phyloP scores from a whole-genome alignment of 2,329 filamentous ascomycete species.

The Aspergillus sp. region DNA sequence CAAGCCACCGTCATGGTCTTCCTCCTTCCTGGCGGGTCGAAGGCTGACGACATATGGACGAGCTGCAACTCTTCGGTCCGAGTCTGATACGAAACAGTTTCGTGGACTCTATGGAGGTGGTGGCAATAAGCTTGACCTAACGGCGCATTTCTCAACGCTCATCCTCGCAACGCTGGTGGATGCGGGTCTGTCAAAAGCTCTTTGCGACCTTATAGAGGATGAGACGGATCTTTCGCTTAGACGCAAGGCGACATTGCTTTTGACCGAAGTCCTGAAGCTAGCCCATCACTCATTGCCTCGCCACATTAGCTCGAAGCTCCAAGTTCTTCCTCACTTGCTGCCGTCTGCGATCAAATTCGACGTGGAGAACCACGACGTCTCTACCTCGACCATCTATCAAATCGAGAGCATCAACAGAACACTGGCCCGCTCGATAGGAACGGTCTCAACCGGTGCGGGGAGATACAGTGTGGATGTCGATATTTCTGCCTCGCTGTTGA shows the following conservation, averaged over 20 bases:
- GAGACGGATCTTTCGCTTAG: conserved; percentile 58
- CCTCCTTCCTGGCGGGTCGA: conserved; percentile 88
- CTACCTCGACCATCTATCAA: conserved; percentile 91
- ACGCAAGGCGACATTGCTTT: conserved; percentile 83
- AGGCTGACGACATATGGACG: conserved; percentile 95
- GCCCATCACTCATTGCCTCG: conserved; percentile 80
- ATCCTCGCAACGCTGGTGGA: conserved; percentile 82
- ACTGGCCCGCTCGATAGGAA: conserved; percentile 70
- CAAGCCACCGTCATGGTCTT: conserved; percentile 91
- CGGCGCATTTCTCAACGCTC: conserved; percentile 91
- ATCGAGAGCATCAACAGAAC: conserved; percentile 97
- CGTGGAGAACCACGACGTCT: conserved; percentile 70
- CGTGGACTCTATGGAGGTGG: conserved; percentile 63
- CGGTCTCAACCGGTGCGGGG: conserved; percentile 35
- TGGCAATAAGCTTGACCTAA: conserved; percentile 65
- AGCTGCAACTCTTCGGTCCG: conserved; percentile 75
- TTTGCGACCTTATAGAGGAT: conserved; percentile 50
- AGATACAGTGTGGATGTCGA: conserved; percentile 45
- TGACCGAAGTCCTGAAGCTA: conserved; percentile 88
- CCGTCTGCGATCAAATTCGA: conserved; percentile 70
- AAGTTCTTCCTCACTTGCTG: conserved; percentile 84
- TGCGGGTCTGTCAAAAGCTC: conserved; percentile 64
- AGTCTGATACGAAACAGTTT: conserved; percentile 53
- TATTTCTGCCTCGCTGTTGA: conserved; percentile 41
- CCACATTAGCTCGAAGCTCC: conserved; percentile 77